phyloP scores from a whole-genome alignment of 257 asterid species.

The Galeopsis tetrahit region DNA sequence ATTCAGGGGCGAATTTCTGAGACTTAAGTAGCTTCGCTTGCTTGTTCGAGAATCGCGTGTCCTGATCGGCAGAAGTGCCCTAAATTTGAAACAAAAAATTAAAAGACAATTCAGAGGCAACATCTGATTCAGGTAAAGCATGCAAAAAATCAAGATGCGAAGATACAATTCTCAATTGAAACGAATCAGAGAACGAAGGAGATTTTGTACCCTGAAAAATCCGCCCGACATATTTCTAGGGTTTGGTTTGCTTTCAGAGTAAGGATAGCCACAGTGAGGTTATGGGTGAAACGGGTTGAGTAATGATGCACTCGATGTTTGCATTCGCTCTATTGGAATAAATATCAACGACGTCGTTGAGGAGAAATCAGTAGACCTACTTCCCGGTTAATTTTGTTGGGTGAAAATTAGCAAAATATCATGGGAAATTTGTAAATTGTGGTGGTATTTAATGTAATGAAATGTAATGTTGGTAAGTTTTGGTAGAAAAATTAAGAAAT shows the following conservation, averaged over 20 bases:
- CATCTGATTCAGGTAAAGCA: conserved; percentile 30
- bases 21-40: conserved; percentile 94
- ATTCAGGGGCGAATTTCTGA: conserved; percentile 94
- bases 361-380: not conserved
- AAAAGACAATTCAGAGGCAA: conserved; percentile 3
- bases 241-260: conserved; percentile 43
- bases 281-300: conserved; percentile 9
- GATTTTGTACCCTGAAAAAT: conserved; percentile 73
- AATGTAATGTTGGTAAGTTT: too few species aligned
- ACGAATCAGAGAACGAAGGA: not conserved
- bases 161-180: not conserved
- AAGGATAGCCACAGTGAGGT: conserved; percentile 28
- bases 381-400: not conserved
- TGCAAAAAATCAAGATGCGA: not conserved
- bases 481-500: too few species aligned
- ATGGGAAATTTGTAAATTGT: too few species aligned
- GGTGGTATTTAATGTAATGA: too few species aligned
- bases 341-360: conserved; percentile 34
- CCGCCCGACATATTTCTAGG: conserved; percentile 94
- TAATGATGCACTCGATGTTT: not conserved
- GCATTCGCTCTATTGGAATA: conserved; percentile 2
- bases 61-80: conserved; percentile 99
- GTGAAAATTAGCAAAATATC: too few species aligned
- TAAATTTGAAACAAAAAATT: conserved; percentile 28
- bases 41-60: conserved; percentile 98